A percentile compares a stretch with the other conserved stretches of the same genome.
Conservation (phyloP, 2,329 filamentous ascomycete species). For the Cercospora sp. region DNA sequence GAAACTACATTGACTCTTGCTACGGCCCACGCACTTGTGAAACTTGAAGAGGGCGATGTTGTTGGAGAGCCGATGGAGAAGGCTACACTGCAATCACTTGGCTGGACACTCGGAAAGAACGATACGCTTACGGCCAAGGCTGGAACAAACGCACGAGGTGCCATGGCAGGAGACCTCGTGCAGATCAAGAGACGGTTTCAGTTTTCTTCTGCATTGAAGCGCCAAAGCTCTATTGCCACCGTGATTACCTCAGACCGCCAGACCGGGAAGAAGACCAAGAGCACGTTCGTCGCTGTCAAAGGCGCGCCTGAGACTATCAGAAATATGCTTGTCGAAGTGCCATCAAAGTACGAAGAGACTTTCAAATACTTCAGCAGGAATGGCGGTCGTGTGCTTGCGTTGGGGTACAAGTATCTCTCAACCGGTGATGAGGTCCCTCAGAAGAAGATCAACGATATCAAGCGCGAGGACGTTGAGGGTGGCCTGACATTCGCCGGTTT, state of each 20-base stretch:
- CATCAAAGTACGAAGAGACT: slow-evolving; percentile 91
- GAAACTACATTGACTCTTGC: slow-evolving; percentile 92
- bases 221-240: slow-evolving; percentile 90
- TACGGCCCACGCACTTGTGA: slow-evolving; percentile 92
- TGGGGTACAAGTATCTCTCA: slow-evolving; percentile 91
- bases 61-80: slow-evolving; percentile 99
- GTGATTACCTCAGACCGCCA: slow-evolving; percentile 70
- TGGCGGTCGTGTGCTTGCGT: slow-evolving; percentile 87
- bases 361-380: slow-evolving; percentile 98
- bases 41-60: slow-evolving; percentile 93
- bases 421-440: slow-evolving; percentile 78
- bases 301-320: slow-evolving; percentile 96
- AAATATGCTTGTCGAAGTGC: slow-evolving; percentile 82
- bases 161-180: slow-evolving; percentile 68
- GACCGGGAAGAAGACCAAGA: slow-evolving; percentile 73
- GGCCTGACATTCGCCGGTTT: slow-evolving; percentile 90
- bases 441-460: slow-evolving; percentile 85
- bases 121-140: slow-evolving; percentile 75
- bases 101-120: slow-evolving; percentile 89
- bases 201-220: slow-evolving; percentile 94
- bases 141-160: slow-evolving; percentile 43
- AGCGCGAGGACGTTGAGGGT: slow-evolving; percentile 87
- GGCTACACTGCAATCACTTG: slow-evolving; percentile 83
- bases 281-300: slow-evolving; percentile 93
- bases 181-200: slow-evolving; percentile 97